Evolutionary conservation across 2,329 filamentous ascomycete genomes (phyloP).

Genomic region (Epichloe hybrida): DNA sequence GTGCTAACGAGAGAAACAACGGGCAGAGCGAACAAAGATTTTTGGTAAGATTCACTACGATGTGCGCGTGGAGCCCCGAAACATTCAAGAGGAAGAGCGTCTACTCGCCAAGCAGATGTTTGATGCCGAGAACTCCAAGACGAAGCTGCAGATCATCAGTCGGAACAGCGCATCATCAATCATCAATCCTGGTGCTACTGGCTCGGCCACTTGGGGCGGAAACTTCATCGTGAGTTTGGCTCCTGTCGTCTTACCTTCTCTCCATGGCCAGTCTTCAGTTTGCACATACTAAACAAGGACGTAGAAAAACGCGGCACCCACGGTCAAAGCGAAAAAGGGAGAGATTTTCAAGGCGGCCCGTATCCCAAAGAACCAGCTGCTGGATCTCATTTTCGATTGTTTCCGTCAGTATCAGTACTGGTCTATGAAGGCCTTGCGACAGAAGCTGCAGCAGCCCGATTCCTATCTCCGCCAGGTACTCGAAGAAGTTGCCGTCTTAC

Average conservation of each 20-base stretch:
- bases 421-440: constrained; percentile 79
- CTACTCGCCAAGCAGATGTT: constrained; percentile 45
- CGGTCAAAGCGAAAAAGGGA: constrained; percentile 45
- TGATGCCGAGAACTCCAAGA: constrained; percentile 35
- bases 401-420: constrained; percentile 86
- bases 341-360: constrained; percentile 74
- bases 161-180: constrained; percentile 35
- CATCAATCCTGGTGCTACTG: constrained; percentile 39
- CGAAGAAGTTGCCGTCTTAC: constrained; percentile 67
- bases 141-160: constrained; percentile 36
- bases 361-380: constrained; percentile 75
- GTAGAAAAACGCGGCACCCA: constrained; percentile 39
- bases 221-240: constrained; percentile 43
- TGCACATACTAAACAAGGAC: not conserved
- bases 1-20: constrained; percentile 10
- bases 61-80: constrained; percentile 58
- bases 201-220: constrained; percentile 24
- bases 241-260: not conserved
- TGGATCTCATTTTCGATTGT: constrained; percentile 71
- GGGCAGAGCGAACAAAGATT: constrained; percentile 62
- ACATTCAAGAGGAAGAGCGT: constrained; percentile 54
- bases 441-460: constrained; percentile 71
- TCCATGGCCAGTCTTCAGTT: not conserved
- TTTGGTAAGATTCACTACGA: constrained; percentile 63
- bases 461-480: constrained; percentile 80